These are phyloP conservation scores for Pachysandra terminalis DNA, from an alignment of 164 flowering plant genomes.

Conservation along the genomic window DNA sequence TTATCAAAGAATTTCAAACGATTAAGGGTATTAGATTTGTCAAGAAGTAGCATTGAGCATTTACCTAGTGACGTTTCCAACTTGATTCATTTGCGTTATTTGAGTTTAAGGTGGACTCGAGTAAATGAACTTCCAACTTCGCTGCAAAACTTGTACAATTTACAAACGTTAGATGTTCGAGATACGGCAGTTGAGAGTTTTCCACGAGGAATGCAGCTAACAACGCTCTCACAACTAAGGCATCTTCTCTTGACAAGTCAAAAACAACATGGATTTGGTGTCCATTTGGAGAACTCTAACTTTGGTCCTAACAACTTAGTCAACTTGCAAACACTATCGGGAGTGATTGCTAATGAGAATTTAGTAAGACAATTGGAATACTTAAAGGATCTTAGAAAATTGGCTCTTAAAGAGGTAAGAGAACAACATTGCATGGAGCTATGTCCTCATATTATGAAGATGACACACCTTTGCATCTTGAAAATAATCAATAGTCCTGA, in stretches of 20 bases:
- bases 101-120: conserved; percentile 2
- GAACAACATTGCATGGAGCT: background rate
- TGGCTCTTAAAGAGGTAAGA: background rate
- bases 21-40: too few relatives aligned
- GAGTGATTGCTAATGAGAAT: background rate
- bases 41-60: too few relatives aligned
- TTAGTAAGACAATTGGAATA: background rate
- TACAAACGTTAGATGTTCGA: conserved; percentile 17
- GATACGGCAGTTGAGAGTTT: background rate
- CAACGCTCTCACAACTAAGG: background rate
- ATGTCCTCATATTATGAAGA: background rate
- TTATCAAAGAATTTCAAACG: too few relatives aligned
- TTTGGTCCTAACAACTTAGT: background rate
- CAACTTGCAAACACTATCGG: conserved; percentile 1
- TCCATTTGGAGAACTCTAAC: too few relatives aligned
- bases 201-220: background rate
- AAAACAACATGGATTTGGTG: too few relatives aligned
- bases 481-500: background rate
- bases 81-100: conserved; percentile 1
- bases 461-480: conserved; percentile 1
- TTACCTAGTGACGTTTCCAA: too few relatives aligned
- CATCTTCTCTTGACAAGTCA: background rate
- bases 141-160: background rate
- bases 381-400: conserved; percentile 5
- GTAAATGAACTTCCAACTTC: conserved; percentile 5